These are phyloP conservation scores for Stylosanthes scabra DNA, from an alignment of 331 rosid species.

Conservation along the genomic window DNA sequence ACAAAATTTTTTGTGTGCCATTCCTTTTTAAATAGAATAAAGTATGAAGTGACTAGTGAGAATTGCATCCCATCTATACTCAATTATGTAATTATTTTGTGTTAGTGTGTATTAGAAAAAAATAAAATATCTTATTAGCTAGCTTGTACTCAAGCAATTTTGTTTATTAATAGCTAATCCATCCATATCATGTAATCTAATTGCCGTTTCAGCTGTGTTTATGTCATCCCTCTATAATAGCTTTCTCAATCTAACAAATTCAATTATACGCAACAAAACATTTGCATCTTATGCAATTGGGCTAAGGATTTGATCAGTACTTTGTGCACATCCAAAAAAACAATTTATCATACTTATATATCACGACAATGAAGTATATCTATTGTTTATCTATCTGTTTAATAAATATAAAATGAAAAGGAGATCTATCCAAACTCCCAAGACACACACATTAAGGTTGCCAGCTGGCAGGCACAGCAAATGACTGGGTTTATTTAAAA, in stretches of 20 bases:
- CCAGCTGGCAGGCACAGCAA: constrained; percentile 25
- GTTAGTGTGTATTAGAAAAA: too few relatives aligned
- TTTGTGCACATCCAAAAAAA: constrained; percentile 21
- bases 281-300: constrained; percentile 7
- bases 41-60: too few relatives aligned
- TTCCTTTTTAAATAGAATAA: background rate
- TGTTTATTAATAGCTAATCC: constrained; percentile 21
- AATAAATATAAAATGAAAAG: too few relatives aligned
- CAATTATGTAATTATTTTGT: too few relatives aligned
- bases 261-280: constrained; percentile 6
- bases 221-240: background rate
- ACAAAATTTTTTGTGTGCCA: background rate
- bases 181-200: constrained; percentile 41
- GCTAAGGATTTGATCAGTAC: constrained; percentile 24
- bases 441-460: background rate
- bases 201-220: constrained; percentile 39
- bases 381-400: too few relatives aligned
- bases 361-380: too few relatives aligned
- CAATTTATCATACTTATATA: background rate
- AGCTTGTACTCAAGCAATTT: too few relatives aligned
- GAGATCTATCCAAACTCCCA: constrained; percentile 9
- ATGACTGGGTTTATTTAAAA: constrained; percentile 19
- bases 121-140: too few relatives aligned
- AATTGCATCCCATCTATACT: too few relatives aligned
- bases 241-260: constrained; percentile 16